Evolutionary conservation across 2,329 filamentous ascomycete genomes (phyloP).

Genomic region (Didymella pomorum): DNA sequence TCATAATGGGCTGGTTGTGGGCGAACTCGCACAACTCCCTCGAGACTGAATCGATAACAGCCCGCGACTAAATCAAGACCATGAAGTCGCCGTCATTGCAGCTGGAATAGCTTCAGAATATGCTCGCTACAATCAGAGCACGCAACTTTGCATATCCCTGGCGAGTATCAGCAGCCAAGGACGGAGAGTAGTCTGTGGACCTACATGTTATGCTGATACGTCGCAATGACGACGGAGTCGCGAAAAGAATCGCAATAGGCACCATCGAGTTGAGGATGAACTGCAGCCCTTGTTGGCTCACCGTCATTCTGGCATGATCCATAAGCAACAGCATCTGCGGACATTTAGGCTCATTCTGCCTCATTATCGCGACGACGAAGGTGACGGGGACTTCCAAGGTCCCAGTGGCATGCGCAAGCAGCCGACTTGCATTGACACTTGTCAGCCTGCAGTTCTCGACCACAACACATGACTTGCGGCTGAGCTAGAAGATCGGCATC

Average conservation of each 20-base stretch:
- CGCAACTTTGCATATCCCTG: not conserved
- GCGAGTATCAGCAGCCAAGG: not conserved
- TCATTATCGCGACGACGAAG: not conserved
- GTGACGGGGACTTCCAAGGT: too few relatives aligned
- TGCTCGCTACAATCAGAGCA: too few relatives aligned
- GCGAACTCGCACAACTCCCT: too few relatives aligned
- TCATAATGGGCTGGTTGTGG: too few relatives aligned
- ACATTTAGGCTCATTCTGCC: not conserved
- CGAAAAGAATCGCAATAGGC: not conserved
- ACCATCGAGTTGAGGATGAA: not conserved
- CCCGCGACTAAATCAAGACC: too few relatives aligned
- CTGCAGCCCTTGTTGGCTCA: not conserved
- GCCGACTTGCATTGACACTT: slow-evolving; percentile 12
- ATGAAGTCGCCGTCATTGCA: too few relatives aligned
- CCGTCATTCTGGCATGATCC: not conserved
- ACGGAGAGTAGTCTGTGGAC: not conserved
- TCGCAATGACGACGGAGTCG: not conserved
- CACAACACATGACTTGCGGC: slow-evolving; percentile 12
- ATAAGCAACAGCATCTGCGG: not conserved
- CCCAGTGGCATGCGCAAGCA: not conserved
- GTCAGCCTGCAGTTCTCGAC: slow-evolving; percentile 14
- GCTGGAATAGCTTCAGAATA: too few relatives aligned
- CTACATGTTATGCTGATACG: not conserved
- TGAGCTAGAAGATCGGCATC: slow-evolving; percentile 14
- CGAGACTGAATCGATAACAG: too few relatives aligned